Conservation (phyloP, 2,329 filamentous ascomycete genomes). For the Trichophaea hybrida region DNA sequence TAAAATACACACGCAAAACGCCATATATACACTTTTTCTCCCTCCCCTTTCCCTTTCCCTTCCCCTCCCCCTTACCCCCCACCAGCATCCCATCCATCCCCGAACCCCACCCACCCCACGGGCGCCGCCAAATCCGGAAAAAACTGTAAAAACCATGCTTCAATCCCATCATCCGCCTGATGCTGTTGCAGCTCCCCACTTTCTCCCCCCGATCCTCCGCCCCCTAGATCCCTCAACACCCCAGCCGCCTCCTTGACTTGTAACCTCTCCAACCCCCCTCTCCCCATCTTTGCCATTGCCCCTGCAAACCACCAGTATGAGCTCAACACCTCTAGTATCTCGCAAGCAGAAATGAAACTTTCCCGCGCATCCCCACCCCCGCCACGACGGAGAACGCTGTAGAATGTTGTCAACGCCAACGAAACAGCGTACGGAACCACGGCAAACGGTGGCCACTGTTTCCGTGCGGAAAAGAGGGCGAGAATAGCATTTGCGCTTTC, state of each 20-base stretch:
- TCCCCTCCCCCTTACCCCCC: not conserved
- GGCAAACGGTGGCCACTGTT: slow-evolving; percentile 38
- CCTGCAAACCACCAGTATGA: slow-evolving; percentile 44
- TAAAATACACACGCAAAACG: not conserved
- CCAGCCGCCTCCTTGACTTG: not conserved
- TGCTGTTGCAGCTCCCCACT: not conserved
- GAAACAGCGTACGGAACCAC: slow-evolving; percentile 49
- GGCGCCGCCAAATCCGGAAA: slow-evolving; percentile 1
- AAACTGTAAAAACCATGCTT: slow-evolving; percentile 2
- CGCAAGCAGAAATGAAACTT: slow-evolving; percentile 34
- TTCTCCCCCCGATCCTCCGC: not conserved
- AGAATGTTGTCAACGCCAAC: slow-evolving; percentile 44
- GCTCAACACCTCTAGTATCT: slow-evolving; percentile 40
- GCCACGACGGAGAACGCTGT: slow-evolving; percentile 23
- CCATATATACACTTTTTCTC: not conserved
- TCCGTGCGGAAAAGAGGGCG: slow-evolving; percentile 39
- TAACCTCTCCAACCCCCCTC: slow-evolving; percentile 38
- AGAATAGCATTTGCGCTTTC: slow-evolving; percentile 45
- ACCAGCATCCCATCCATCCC: not conserved
- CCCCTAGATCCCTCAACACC: not conserved
- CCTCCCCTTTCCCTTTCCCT: not conserved
- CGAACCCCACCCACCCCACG: not conserved
- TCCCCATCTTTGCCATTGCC: slow-evolving; percentile 41
- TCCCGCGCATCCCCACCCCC: slow-evolving; percentile 8
- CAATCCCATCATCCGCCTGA: not conserved